A percentile compares a stretch with the other conserved stretches of the same genome.
Conservation (phyloP, 345 rosid species). For the Brassica incana region DNA sequence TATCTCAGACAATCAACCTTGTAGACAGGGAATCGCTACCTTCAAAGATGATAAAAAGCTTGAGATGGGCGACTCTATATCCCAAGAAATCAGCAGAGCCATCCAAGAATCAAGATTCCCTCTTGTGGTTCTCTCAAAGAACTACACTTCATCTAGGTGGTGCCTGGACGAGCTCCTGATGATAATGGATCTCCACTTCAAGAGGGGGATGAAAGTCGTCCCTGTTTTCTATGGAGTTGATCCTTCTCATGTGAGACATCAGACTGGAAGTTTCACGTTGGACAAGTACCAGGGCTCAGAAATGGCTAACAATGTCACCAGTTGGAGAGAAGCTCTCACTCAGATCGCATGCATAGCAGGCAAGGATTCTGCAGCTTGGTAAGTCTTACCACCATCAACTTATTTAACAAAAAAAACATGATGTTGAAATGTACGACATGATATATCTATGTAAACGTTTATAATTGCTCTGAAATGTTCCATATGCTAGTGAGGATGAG, state of each 20-base stretch:
- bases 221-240: conserved; percentile 22
- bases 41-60: conserved; percentile 15
- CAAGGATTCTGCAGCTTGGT: background rate
- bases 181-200: background rate
- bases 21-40: background rate
- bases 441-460: no score
- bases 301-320: background rate
- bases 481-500: background rate
- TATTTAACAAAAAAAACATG: no score
- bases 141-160: conserved; percentile 21
- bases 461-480: no score
- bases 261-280: conserved; percentile 17
- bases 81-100: background rate
- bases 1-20: background rate
- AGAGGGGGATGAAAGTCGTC: background rate
- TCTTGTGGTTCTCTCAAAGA: conserved; percentile 1
- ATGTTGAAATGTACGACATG: no score
- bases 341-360: background rate
- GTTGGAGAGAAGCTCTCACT: background rate
- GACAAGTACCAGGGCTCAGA: background rate
- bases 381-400: background rate
- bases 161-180: conserved; percentile 1
- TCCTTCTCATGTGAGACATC: conserved; percentile 10
- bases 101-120: background rate
- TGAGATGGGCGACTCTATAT: background rate